Percentiles rank a stretch among this genome's conserved stretches.
phyloP scores from a whole-genome alignment of 768 basidiomycete genomes.

The Cyclocybe cylindracea region DNA sequence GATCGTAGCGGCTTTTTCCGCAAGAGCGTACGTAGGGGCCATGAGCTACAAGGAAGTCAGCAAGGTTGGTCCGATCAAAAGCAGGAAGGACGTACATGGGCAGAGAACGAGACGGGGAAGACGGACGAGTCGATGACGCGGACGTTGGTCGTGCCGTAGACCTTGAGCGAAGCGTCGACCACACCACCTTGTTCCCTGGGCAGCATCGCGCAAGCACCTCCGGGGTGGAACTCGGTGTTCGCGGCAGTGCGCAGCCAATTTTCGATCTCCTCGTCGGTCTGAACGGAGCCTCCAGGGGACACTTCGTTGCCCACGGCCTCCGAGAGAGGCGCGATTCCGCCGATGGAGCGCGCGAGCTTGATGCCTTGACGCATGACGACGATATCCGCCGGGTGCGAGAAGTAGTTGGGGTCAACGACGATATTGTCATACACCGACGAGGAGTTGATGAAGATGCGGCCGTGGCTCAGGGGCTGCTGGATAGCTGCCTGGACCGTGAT shows the following conservation, averaged over 20 bases:
- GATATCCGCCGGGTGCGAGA: slow-evolving; percentile 53
- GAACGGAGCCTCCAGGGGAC: slow-evolving; percentile 34
- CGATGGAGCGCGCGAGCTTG: slow-evolving; percentile 61
- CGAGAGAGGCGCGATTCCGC: slow-evolving; percentile 50
- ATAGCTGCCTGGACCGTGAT: slow-evolving; percentile 65
- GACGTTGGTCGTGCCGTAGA: slow-evolving; percentile 45
- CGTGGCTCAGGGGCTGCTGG: slow-evolving; percentile 56
- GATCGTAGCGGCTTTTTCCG: slow-evolving; percentile 23
- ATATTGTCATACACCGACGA: slow-evolving; percentile 60
- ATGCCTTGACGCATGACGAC: slow-evolving; percentile 57
- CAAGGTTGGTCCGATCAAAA: not conserved
- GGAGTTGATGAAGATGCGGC: slow-evolving; percentile 55
- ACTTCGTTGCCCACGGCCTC: slow-evolving; percentile 30
- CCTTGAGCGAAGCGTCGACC: slow-evolving; percentile 32
- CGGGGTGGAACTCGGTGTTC: slow-evolving; percentile 62
- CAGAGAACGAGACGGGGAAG: slow-evolving; percentile 46
- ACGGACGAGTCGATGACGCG: slow-evolving; percentile 61
- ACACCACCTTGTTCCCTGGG: slow-evolving; percentile 31
- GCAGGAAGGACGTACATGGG: slow-evolving; percentile 21
- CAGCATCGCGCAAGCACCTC: slow-evolving; percentile 29
- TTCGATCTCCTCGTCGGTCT: slow-evolving; percentile 57
- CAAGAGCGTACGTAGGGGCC: slow-evolving; percentile 27
- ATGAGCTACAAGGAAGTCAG: slow-evolving; percentile 7
- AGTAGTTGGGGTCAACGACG: slow-evolving; percentile 67
- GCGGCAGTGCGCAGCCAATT: slow-evolving; percentile 44